These are phyloP conservation scores for Rhizophagus prolifer DNA, from an alignment of 192 early-diverging fungal species.

Conservation along the genomic window DNA sequence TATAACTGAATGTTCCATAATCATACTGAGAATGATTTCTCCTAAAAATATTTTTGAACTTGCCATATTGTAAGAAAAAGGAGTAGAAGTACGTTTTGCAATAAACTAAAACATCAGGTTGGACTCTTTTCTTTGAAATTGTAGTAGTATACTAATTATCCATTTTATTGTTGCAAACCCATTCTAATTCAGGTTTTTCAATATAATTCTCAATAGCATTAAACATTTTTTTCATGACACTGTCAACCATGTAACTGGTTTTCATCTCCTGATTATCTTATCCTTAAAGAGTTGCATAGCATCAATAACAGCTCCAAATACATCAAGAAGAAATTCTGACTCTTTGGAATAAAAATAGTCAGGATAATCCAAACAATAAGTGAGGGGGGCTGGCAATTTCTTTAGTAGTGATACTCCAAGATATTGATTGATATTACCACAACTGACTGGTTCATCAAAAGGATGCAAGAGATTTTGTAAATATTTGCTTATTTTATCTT, in stretches of 20 bases:
- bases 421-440: neutral
- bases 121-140: neutral
- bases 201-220: too few species aligned
- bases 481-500: too few species aligned
- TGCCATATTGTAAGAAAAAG: too few species aligned
- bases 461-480: too few species aligned
- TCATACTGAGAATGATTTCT: too few species aligned
- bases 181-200: neutral
- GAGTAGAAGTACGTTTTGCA: neutral
- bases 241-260: too few species aligned
- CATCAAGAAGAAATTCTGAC: neutral
- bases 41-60: too few species aligned
- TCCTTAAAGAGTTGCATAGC: too few species aligned
- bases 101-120: conserved; percentile 4
- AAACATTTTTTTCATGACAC: too few species aligned
- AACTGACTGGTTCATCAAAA: too few species aligned
- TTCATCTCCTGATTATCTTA: too few species aligned
- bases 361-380: neutral
- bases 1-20: too few species aligned
- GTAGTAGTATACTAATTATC: neutral
- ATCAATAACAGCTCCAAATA: neutral
- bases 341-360: neutral
- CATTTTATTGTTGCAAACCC: neutral
- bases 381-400: neutral
- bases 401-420: neutral